These are phyloP conservation scores for Talaromyces rugulosus DNA, from an alignment of 2,329 filamentous ascomycete species.

Conservation along the genomic window DNA sequence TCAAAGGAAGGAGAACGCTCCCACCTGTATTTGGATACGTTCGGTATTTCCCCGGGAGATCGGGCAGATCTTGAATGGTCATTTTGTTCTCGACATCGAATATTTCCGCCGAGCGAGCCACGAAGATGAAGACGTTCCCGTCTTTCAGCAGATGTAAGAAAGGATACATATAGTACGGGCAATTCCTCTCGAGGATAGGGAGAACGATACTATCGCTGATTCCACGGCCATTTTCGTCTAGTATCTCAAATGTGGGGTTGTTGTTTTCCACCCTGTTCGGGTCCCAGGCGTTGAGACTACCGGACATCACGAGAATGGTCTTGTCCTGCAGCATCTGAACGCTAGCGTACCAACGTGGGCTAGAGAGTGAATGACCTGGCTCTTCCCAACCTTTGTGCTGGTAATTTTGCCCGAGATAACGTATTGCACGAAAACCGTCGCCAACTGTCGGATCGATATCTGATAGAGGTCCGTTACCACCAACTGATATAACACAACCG, in stretches of 20 bases:
- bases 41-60: conserved; percentile 53
- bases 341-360: conserved; percentile 58
- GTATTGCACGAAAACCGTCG: conserved; percentile 56
- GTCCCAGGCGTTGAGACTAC: conserved; percentile 56
- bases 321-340: conserved; percentile 57
- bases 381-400: conserved; percentile 50
- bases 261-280: conserved; percentile 54
- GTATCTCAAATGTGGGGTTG: conserved; percentile 60
- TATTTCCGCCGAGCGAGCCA: conserved; percentile 52
- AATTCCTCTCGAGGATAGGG: conserved; percentile 53
- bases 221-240: conserved; percentile 47
- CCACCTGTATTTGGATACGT: conserved; percentile 60
- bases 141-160: conserved; percentile 57
- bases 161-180: conserved; percentile 63
- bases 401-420: conserved; percentile 50
- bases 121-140: conserved; percentile 55
- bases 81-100: conserved; percentile 49
- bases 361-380: conserved; percentile 51
- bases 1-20: conserved; percentile 53
- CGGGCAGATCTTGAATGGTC: conserved; percentile 46
- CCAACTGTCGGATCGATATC: conserved; percentile 55
- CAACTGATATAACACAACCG: conserved; percentile 52
- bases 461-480: conserved; percentile 54
- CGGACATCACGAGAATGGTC: conserved; percentile 56
- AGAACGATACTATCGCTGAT: conserved; percentile 47